phyloP scores from a whole-genome alignment of 2,329 filamentous ascomycete species.

The Malbranchea cinnamomea region DNA sequence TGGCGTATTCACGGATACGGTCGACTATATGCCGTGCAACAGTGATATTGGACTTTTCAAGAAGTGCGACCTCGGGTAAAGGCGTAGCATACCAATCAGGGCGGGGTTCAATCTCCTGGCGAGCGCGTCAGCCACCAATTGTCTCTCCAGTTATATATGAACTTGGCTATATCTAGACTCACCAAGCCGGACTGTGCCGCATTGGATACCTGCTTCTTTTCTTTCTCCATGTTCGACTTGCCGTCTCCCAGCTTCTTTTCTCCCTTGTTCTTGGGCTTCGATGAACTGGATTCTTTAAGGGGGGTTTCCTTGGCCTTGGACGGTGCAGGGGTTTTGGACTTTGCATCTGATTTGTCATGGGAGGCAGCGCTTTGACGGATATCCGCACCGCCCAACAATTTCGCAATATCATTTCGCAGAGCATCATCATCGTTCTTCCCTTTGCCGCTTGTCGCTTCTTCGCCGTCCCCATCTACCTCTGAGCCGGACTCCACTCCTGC shows the following conservation, averaged over 20 bases:
- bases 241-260: slow-evolving; percentile 5
- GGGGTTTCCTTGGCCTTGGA: slow-evolving; percentile 18
- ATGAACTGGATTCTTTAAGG: slow-evolving; percentile 14
- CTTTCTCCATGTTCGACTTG: slow-evolving; percentile 1
- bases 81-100: slow-evolving; percentile 52
- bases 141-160: slow-evolving; percentile 26
- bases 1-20: slow-evolving; percentile 51
- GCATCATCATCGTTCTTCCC: slow-evolving; percentile 18
- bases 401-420: slow-evolving; percentile 25
- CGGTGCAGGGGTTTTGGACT: slow-evolving; percentile 2
- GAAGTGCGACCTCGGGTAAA: slow-evolving; percentile 37
- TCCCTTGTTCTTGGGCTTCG: slow-evolving; percentile 9
- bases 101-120: too few relatives aligned
- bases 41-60: slow-evolving; percentile 30
- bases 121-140: too few relatives aligned
- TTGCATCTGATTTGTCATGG: slow-evolving; percentile 3
- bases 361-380: too few relatives aligned
- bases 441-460: slow-evolving; percentile 14
- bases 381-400: slow-evolving; percentile 20
- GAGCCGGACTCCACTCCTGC: slow-evolving; percentile 31
- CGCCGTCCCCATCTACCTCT: slow-evolving; percentile 26
- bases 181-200: not conserved
- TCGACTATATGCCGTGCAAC: slow-evolving; percentile 40
- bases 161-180: not conserved
- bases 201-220: not conserved